Percentiles rank a stretch among this genome's conserved stretches.
Evolutionary conservation across 2,329 filamentous ascomycete genomes (phyloP).

Genomic region (Sporothrix inflata): DNA sequence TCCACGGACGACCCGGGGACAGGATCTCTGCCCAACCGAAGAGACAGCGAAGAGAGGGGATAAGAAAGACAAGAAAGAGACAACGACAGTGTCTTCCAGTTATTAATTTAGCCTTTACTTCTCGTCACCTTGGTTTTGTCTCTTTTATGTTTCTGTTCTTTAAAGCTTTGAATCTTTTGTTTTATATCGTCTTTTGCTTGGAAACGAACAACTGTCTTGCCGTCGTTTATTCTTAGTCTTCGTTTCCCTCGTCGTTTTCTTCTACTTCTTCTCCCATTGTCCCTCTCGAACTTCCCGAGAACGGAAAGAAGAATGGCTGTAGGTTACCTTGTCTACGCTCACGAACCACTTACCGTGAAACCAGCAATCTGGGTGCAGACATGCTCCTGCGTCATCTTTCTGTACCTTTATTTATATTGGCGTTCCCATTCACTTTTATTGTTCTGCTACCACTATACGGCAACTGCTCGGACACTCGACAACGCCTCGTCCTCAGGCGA

Average conservation of each 20-base stretch:
- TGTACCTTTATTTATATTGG: background rate
- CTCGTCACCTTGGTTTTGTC: background rate
- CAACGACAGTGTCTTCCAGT: background rate
- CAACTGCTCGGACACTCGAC: background rate
- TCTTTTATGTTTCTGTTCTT: background rate
- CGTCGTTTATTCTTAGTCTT: background rate
- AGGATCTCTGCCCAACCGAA: background rate
- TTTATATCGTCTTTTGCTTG: background rate
- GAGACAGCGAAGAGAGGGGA: background rate
- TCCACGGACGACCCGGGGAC: background rate
- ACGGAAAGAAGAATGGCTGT: background rate
- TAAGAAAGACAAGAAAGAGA: background rate
- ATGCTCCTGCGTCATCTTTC: background rate
- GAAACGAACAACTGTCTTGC: background rate
- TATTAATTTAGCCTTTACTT: background rate
- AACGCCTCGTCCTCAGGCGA: background rate
- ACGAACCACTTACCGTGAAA: background rate
- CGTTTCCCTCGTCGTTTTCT: background rate
- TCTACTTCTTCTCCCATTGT: background rate
- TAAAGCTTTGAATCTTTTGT: background rate
- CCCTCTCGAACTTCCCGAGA: background rate
- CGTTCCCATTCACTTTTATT: background rate
- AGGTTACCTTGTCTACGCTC: conserved; percentile 13
- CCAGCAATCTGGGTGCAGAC: background rate
- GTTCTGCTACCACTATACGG: background rate